Conservation (phyloP, 495 filamentous ascomycete genomes). For the Annulohypoxylon bovei region DNA sequence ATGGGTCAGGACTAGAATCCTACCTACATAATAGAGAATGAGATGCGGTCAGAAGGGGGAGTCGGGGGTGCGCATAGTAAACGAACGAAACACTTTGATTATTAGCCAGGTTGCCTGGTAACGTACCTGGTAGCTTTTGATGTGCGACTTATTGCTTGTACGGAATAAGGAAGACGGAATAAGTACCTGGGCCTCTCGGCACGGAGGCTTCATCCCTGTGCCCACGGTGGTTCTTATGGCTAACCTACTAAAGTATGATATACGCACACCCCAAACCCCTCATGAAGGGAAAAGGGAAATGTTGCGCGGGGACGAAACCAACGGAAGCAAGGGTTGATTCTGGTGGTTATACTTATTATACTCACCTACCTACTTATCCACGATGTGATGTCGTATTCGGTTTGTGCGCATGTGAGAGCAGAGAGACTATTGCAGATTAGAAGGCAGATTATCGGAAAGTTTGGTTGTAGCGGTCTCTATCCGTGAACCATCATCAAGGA, state of each 20-base stretch:
- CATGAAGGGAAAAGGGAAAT: constrained; percentile 12
- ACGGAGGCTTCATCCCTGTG: constrained; percentile 30
- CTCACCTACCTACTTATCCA: constrained; percentile 19
- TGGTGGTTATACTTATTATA: constrained; percentile 11
- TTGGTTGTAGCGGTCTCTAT: constrained; percentile 22
- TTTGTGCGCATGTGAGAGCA: constrained; percentile 32
- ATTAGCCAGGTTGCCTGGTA: constrained; percentile 36
- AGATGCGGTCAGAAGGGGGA: constrained; percentile 37
- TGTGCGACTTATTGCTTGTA: constrained; percentile 2
- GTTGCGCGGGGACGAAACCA: constrained; percentile 37
- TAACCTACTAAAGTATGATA: constrained; percentile 10
- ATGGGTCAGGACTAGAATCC: constrained; percentile 21
- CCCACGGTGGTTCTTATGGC: constrained; percentile 13
- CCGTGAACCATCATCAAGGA: constrained; percentile 30
- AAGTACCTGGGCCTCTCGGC: constrained; percentile 26
- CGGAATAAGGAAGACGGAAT: constrained; percentile 28
- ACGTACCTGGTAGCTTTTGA: not conserved
- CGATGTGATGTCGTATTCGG: constrained; percentile 37
- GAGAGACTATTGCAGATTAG: constrained; percentile 19
- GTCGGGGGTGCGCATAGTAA: constrained; percentile 18
- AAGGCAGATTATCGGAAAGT: constrained; percentile 6
- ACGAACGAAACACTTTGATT: constrained; percentile 29
- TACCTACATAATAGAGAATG: no score
- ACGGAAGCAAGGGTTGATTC: constrained; percentile 36
- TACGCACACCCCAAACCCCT: constrained; percentile 17